Conservation (phyloP, 805 yeast species). For the Maudiozyma turicensis region DNA sequence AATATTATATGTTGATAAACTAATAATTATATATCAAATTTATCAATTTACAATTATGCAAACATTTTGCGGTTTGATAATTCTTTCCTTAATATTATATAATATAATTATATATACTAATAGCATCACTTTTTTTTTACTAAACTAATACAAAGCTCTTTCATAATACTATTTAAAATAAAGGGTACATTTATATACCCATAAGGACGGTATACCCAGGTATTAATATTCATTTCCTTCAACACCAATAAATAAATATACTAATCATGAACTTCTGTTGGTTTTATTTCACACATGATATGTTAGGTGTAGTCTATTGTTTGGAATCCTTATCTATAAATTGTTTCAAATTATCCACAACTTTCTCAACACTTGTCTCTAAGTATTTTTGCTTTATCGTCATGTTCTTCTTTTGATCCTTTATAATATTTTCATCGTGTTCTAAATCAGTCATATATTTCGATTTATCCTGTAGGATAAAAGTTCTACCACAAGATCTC, state of each 20-base stretch:
- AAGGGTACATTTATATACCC: too few species aligned
- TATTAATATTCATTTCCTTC: too few species aligned
- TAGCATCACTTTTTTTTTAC: too few species aligned
- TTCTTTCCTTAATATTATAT: too few species aligned
- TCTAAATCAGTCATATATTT: constrained; percentile 42
- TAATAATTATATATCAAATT: not conserved
- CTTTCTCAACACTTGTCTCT: constrained; percentile 67
- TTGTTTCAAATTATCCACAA: constrained; percentile 52
- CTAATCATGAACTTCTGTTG: not conserved
- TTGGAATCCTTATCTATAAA: constrained; percentile 13
- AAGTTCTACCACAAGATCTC: constrained; percentile 80
- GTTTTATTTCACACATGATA: not conserved
- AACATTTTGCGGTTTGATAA: too few species aligned
- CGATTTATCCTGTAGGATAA: constrained; percentile 33
- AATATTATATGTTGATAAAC: not conserved
- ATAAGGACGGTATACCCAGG: too few species aligned
- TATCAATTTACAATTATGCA: not conserved
- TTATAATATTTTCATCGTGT: constrained; percentile 42
- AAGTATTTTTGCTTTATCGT: constrained; percentile 62
- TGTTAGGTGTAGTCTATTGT: not conserved
- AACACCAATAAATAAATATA: not conserved
- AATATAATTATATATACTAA: too few species aligned
- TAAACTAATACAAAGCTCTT: too few species aligned
- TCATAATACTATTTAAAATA: too few species aligned
- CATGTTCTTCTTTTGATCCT: constrained; percentile 52